Evolutionary conservation across 2,329 filamentous ascomycete genomes (phyloP).

Genomic region (Nemania sp.): DNA sequence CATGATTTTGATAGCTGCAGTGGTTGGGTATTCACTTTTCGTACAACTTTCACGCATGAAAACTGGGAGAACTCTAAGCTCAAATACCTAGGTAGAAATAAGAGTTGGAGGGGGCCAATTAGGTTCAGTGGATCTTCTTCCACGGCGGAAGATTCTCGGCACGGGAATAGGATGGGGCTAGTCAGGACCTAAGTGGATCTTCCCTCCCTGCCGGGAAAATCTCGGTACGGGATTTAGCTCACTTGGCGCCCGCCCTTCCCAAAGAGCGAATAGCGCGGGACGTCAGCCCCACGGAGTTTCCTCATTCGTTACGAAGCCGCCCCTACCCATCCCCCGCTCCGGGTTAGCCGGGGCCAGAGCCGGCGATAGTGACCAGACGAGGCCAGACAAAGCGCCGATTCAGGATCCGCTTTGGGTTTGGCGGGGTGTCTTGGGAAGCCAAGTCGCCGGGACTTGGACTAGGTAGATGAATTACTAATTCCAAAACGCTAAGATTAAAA

Average conservation of each 20-base stretch:
- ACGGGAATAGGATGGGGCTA: too few relatives aligned
- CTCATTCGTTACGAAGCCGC: slow-evolving; percentile 5
- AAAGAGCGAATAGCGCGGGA: neutral
- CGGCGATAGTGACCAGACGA: neutral
- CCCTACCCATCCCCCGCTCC: neutral
- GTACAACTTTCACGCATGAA: too few relatives aligned
- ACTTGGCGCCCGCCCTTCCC: too few relatives aligned
- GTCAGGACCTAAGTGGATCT: too few relatives aligned
- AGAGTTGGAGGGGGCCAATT: too few relatives aligned
- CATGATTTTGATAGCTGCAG: too few relatives aligned
- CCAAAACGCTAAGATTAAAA: neutral
- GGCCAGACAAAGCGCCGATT: neutral
- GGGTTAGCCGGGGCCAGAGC: neutral
- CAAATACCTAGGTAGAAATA: too few relatives aligned
- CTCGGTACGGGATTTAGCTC: neutral
- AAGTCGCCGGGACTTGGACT: too few relatives aligned
- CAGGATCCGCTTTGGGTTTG: neutral
- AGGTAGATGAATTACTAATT: neutral
- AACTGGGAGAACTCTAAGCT: too few relatives aligned
- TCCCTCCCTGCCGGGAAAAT: neutral
- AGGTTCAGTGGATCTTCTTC: too few relatives aligned
- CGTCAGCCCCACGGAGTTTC: slow-evolving; percentile 8
- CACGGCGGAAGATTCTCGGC: too few relatives aligned
- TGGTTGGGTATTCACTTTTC: too few relatives aligned
- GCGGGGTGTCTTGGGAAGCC: neutral